phyloP scores from a whole-genome alignment of 2,329 filamentous ascomycete species.

The Periglandula ipomoeae region DNA sequence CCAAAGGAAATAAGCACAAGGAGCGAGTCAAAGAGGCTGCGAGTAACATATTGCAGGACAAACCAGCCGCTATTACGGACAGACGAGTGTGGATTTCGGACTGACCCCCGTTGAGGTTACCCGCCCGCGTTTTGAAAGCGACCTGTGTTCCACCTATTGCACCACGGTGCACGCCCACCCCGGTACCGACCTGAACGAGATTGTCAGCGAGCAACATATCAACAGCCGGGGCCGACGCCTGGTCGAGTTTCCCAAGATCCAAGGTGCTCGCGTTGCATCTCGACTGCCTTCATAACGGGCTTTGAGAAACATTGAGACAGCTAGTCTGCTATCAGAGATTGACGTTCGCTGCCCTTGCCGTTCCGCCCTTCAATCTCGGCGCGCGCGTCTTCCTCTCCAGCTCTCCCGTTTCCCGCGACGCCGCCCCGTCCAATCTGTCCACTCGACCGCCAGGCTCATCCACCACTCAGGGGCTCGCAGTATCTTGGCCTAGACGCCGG shows the following conservation, averaged over 20 bases:
- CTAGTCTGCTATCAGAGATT: not conserved
- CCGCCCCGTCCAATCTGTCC: constrained; percentile 11
- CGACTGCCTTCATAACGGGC: not conserved
- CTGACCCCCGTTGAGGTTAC: not conserved
- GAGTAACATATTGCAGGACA: not conserved
- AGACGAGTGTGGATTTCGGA: constrained; percentile 3
- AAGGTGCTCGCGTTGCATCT: not conserved
- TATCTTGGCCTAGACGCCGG: constrained; percentile 15
- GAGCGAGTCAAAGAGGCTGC: not conserved
- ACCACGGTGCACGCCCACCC: not conserved
- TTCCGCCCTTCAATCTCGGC: not conserved
- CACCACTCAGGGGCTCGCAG: constrained; percentile 14
- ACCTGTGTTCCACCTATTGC: constrained; percentile 2
- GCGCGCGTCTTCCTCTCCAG: not conserved
- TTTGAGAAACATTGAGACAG: not conserved
- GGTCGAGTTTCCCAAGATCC: not conserved
- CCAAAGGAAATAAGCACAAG: not conserved
- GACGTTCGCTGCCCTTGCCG: not conserved
- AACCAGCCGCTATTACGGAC: not conserved
- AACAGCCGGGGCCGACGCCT: not conserved
- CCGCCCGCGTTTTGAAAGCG: constrained; percentile 2
- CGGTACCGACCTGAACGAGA: not conserved
- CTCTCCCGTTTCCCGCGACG: constrained; percentile 1
- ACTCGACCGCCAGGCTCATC: constrained; percentile 8
- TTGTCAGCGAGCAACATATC: not conserved